A percentile compares a stretch with the other conserved stretches of the same genome.
phyloP scores from a whole-genome alignment of 2,329 filamentous ascomycete species.

The Exophiala mesophila region DNA sequence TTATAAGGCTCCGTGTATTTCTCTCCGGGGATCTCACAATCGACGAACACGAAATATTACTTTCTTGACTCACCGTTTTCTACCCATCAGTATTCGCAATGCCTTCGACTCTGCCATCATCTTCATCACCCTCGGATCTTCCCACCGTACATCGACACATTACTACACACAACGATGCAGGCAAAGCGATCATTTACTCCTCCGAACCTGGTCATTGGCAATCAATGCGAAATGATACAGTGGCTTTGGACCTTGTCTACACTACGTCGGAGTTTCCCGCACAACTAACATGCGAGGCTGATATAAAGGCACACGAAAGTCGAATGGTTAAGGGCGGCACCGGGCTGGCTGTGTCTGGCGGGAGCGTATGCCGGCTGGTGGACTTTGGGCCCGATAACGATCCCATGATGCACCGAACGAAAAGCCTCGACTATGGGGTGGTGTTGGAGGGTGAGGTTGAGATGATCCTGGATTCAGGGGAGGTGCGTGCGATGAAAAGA shows the following conservation, averaged over 20 bases:
- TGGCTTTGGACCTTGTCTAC: constrained; percentile 37
- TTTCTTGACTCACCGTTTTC: no score
- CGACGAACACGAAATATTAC: no score
- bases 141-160: not conserved
- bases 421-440: constrained; percentile 50
- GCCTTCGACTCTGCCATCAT: not conserved
- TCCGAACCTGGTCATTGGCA: not conserved
- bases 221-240: not conserved
- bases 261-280: constrained; percentile 35
- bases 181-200: not conserved
- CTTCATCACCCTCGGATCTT: not conserved
- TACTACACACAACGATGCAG: not conserved
- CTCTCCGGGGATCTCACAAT: no score
- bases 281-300: constrained; percentile 32
- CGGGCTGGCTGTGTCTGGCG: constrained; percentile 7
- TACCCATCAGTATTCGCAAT: no score
- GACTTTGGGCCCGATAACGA: constrained; percentile 42
- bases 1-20: no score
- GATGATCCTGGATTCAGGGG: constrained; percentile 48
- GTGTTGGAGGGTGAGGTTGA: constrained; percentile 50
- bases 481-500: constrained; percentile 39
- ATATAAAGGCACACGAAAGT: constrained; percentile 31
- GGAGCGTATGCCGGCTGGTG: constrained; percentile 6
- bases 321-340: constrained; percentile 24
- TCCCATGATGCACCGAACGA: constrained; percentile 50